Evolutionary conservation across 2,329 filamentous ascomycete species (phyloP), one percentile per base, ranked within the genome.

Genomic region (Fusarium sp.): DNA sequence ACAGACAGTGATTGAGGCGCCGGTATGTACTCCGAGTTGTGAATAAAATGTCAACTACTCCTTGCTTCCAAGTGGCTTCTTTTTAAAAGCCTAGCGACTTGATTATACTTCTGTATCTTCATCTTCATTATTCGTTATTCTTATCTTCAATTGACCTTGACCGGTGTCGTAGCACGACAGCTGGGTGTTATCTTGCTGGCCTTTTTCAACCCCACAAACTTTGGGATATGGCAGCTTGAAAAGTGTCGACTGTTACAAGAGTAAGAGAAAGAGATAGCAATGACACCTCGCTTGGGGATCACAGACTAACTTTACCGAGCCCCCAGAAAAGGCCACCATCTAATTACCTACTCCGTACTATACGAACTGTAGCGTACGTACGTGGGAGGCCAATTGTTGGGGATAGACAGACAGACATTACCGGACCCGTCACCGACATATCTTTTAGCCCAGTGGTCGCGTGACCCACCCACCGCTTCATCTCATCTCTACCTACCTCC

Each of bases 401-500:
- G 70, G 68, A 65, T 64, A 48, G 58, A 28, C 18, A 61, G 22
- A 12, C 45, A 47, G 28, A 51, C 38, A 65, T 64, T 73, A 42
- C 70, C 70, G 66, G 66, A 67, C 70, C 70, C 70, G 70, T 73
- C 70, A 73, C 70, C 70, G 70, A 73, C 70, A 73, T 71, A 66
- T 65, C 67, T 65, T 58, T 67, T 65, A 30, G 61, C 38, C 50
- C 42, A 53, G 35, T 69, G 76, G 75, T 78, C 76, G 76, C 75
- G 76, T 78, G 76, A 78, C 76, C 75, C 74, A 77, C 75, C 68
- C 63, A 61, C 69, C 66, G 69, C 64, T 66, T 45, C 41, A 54
- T 54, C 48, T 45, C 41, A 54, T 54, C 48, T 51, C 50, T 36
- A 53, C 33, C 33, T 35, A 35, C 33, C 24, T 53, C 47, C 47